Conservation (phyloP, 2,329 filamentous ascomycete species). For the Talaromyces sp. region DNA sequence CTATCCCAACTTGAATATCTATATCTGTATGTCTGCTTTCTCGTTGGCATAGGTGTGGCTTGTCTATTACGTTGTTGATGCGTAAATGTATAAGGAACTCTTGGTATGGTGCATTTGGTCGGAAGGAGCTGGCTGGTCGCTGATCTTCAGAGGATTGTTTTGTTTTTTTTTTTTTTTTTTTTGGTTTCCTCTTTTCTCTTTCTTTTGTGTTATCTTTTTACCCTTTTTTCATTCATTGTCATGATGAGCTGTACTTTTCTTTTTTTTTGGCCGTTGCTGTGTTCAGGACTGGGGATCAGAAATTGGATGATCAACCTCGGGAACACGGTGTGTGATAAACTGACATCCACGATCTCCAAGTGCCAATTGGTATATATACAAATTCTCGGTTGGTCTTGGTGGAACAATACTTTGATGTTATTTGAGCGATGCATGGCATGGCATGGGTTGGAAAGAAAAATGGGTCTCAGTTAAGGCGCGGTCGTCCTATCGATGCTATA, state of each 20-base stretch:
- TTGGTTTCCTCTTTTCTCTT: background rate
- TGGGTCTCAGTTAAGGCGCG: conserved; percentile 8
- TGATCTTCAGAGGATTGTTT: conserved; percentile 25
- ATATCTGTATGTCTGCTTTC: conserved; percentile 33
- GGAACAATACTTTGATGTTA: conserved; percentile 8
- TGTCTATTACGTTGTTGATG: conserved; percentile 29
- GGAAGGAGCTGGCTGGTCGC: conserved; percentile 39
- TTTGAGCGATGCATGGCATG: conserved; percentile 15
- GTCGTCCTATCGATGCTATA: conserved; percentile 6
- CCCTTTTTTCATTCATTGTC: background rate
- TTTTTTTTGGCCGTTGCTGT: background rate
- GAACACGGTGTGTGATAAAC: background rate
- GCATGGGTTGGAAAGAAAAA: conserved; percentile 12
- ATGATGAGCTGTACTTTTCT: background rate
- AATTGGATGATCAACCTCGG: conserved; percentile 1
- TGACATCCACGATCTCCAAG: conserved; percentile 6
- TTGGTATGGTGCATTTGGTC: conserved; percentile 41
- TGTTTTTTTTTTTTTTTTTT: conserved; percentile 2
- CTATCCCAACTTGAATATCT: conserved; percentile 23
- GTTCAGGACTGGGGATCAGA: background rate
- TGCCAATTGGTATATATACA: conserved; percentile 11
- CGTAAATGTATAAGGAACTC: conserved; percentile 38
- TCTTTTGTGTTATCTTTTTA: conserved; percentile 2
- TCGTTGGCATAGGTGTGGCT: conserved; percentile 33
- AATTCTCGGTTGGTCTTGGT: conserved; percentile 7